Conservation (phyloP, 1,284 basidiomycete genomes). For the Ustilago xerochloae region DNA sequence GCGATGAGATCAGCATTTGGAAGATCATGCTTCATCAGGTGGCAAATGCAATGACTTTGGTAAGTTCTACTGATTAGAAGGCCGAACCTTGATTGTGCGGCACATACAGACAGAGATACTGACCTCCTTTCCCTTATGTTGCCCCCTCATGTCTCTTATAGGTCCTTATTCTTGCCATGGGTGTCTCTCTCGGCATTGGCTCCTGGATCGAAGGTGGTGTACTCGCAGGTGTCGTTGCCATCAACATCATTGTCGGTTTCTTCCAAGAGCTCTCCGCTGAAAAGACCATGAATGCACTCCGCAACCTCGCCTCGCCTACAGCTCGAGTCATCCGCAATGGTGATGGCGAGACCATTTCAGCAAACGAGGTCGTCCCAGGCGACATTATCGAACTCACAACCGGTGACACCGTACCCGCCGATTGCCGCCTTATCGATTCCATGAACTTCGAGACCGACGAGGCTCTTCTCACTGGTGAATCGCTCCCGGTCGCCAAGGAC, state of each 20-base stretch:
- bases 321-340: slow-evolving; percentile 74
- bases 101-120: background rate
- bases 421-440: slow-evolving; percentile 64
- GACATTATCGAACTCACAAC: slow-evolving; percentile 68
- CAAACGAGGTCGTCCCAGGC: slow-evolving; percentile 74
- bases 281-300: slow-evolving; percentile 74
- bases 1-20: slow-evolving; percentile 56
- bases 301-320: slow-evolving; percentile 74
- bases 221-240: slow-evolving; percentile 75
- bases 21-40: slow-evolving; percentile 63
- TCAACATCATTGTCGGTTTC: slow-evolving; percentile 72
- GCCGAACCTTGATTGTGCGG: no score
- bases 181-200: slow-evolving; percentile 73
- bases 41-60: slow-evolving; percentile 67
- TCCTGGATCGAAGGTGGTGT: slow-evolving; percentile 78
- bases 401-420: slow-evolving; percentile 65
- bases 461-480: slow-evolving; percentile 78
- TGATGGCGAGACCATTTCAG: slow-evolving; percentile 72
- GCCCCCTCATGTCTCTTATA: background rate
- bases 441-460: slow-evolving; percentile 72
- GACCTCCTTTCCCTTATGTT: background rate
- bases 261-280: slow-evolving; percentile 74
- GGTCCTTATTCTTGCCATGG: slow-evolving; percentile 74
- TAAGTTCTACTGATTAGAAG: slow-evolving; percentile 8
- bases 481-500: slow-evolving; percentile 75